Evolutionary conservation across 139 green algal species (phyloP).

Genomic region (Trebouxia sp.): DNA sequence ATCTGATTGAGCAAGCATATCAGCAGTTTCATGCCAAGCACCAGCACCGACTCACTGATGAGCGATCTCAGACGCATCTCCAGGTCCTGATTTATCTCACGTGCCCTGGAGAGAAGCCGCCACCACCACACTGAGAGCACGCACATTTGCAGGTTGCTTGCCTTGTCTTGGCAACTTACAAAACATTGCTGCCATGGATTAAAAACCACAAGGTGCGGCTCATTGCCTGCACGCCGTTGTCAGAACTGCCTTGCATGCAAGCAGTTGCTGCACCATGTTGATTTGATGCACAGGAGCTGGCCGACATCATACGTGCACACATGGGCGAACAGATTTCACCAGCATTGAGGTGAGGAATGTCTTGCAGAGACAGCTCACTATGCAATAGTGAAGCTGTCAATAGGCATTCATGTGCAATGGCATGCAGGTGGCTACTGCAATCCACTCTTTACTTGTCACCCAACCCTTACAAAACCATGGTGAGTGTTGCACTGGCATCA

Average conservation of each 20-base stretch:
- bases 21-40: neutral
- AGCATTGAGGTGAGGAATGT: constrained; percentile 33
- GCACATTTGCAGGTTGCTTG: neutral
- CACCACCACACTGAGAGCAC: no score
- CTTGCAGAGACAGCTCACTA: no score
- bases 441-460: constrained; percentile 30
- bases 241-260: neutral
- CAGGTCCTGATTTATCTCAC: neutral
- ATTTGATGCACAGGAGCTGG: neutral
- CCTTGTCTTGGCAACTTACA: constrained; percentile 19
- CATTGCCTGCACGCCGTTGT: no score
- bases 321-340: constrained; percentile 42
- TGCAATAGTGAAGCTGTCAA: no score
- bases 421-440: constrained; percentile 21
- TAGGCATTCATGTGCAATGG: no score
- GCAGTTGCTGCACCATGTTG: no score
- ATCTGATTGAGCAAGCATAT: neutral
- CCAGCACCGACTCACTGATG: neutral
- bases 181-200: neutral
- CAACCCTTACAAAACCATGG: constrained; percentile 1
- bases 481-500: no score
- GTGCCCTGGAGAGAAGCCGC: no score
- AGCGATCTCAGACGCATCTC: constrained; percentile 1
- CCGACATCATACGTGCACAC: constrained; percentile 16
- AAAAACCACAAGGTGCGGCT: neutral